Evolutionary conservation across 176 grass and related monocot species (phyloP), one percentile per base, ranked within the genome.

Genomic region (Raddia guianensis): DNA sequence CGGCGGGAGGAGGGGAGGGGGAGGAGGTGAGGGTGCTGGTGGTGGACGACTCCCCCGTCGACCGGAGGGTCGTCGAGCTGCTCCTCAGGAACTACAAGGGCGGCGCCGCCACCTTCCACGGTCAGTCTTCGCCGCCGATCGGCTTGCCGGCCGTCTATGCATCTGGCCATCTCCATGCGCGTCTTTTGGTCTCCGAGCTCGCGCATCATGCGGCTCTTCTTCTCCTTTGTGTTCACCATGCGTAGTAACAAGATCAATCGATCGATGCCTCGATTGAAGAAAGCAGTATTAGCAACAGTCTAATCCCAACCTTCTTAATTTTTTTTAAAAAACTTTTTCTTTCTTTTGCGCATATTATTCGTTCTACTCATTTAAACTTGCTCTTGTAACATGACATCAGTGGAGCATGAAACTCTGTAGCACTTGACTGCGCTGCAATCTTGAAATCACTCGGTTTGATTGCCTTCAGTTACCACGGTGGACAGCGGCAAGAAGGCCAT

Each of bases 401-500:
- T 54, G 52, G 52, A 5, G 16, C 5, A 54, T 2, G 6, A 16
- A 53, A 18, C 52, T 16, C 15, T 54, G 14, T 14, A 54, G 16
- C 5, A 16, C 15, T 15, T 16, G 27, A 27, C 27, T 27, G 33
- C 11, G 3, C 6, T 63, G 15, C 68, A 71, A 49, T 33, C 37
- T 58, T 58, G 49, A 86, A 72, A 58, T 49, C 9, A n/a, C 32
- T 18, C 6, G 20, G 12, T 37, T 66, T 53, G 8, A 4, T 42
- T 71, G 27, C 59, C 19, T 80, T 76, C 92, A 98, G 95, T 98
- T 33, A 92, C 89, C 71, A 18, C 88, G 7, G 95, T 98, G 14
- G 92, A 94, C 81, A 94, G 91, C 73, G 95, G 90, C 55, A 74
- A 87, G 80, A 98, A 98, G 80, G 95, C 95, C 45, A 91, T 98